Evolutionary conservation across 1,284 basidiomycete genomes (phyloP), one percentile per base, ranked within the genome.

Genomic region (Austroboletus olivaceoglutinosus): DNA sequence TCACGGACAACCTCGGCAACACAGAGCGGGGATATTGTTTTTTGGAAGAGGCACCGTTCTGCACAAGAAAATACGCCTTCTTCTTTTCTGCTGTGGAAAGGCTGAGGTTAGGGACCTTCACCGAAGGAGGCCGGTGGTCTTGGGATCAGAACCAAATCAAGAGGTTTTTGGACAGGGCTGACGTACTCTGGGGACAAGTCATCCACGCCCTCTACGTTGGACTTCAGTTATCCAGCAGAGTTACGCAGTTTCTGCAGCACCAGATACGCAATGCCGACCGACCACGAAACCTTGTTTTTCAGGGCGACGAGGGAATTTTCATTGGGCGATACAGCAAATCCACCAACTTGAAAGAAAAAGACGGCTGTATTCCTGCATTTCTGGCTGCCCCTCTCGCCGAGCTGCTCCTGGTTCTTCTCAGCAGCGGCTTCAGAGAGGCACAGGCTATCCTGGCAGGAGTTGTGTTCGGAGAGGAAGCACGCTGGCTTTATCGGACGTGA

Each of bases 301-400:
- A 56, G 12, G 54, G 49, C 5, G 36, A 33, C 0, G 44, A 55
- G 31, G 31, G 25, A 1, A 16, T 52, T n/a, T 23, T 56, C 0
- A 2, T 55, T 0, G 15, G 27, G 0, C 27, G 44, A 7, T 52
- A 55, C 16, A 56, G 53, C 44, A 56, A 55, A 13, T 43, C 48
- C 0, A 56, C 40, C 0, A 18, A 47, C 18, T 11, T 22, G 2
- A 43, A 36, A 13, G 52, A 19, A 2, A 43, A 11, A 22, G 50
- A 56, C 12, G n/a, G 10, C 5, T 56, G 55, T 27, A 53, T 33
- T 9, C 55, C 55, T 4, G 34, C 46, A 0, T 43, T 56, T 22
- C 25, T 49, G 7, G 4, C 45, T 4, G 30, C 19, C 11, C 43
- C 36, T 4, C 22, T 57, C 0, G 5, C 2, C 2, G 42, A 44